phyloP scores from a whole-genome alignment of 169 alveolate genomes.

The Plasmodium gaboni region DNA sequence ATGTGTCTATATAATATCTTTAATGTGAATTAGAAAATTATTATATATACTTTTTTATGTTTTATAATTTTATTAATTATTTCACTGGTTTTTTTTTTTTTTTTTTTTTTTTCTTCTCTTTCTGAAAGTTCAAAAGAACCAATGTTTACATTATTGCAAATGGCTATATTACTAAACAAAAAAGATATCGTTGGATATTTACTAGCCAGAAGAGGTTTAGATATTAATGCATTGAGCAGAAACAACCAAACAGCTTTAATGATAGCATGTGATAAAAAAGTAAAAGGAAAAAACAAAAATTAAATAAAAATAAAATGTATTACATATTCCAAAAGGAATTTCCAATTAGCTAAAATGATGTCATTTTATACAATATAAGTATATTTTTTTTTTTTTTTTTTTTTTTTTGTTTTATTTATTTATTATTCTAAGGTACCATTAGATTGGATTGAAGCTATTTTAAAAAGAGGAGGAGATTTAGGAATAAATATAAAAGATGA shows the following conservation, averaged over 20 bases:
- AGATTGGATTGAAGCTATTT: conserved; percentile 74
- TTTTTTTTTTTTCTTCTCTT: neutral
- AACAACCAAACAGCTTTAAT: conserved; percentile 73
- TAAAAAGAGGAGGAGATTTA: conserved; percentile 72
- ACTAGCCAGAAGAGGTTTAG: conserved; percentile 69
- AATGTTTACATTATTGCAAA: conserved; percentile 57
- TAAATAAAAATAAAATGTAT: neutral
- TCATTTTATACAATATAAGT: no score
- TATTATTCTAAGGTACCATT: conserved; percentile 45
- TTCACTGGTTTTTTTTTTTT: conserved; percentile 13
- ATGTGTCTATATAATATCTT: neutral
- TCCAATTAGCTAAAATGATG: no score
- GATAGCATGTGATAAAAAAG: conserved; percentile 73
- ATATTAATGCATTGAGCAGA: conserved; percentile 69
- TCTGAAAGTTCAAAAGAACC: conserved; percentile 57
- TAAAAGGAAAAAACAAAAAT: neutral
- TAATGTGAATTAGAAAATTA: neutral
- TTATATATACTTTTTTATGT: neutral
- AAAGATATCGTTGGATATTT: conserved; percentile 68
- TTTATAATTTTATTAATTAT: neutral
- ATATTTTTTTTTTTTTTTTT: neutral
- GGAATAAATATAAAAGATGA: conserved; percentile 71
- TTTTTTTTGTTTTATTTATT: neutral
- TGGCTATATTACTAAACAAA: conserved; percentile 66
- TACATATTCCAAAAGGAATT: neutral